Evolutionary conservation across 2,329 filamentous ascomycete species (phyloP).

Genomic region (Ophiostoma australiae): DNA sequence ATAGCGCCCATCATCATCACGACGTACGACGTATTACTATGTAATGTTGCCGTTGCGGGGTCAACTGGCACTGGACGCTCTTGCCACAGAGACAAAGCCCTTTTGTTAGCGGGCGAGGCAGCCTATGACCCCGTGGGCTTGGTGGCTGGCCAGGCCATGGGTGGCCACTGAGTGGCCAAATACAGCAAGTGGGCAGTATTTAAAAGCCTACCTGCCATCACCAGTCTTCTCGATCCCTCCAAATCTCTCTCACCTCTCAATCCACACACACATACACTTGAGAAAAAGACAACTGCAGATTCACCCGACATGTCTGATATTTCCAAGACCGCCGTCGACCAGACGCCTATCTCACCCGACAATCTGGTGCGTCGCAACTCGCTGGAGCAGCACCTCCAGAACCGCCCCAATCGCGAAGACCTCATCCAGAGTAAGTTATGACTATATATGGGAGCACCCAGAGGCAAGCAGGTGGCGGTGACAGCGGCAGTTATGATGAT

Average conservation of each 20-base stretch:
- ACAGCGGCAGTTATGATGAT: neutral
- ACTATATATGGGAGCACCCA: conserved; percentile 23
- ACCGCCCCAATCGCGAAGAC: conserved; percentile 69
- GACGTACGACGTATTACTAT: neutral
- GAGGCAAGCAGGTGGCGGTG: neutral
- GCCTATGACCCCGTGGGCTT: neutral
- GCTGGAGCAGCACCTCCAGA: conserved; percentile 65
- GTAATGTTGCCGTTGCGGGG: conserved; percentile 23
- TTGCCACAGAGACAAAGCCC: conserved; percentile 19
- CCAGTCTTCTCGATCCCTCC: neutral
- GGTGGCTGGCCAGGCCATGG: neutral
- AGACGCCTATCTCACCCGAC: conserved; percentile 53
- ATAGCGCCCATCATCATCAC: neutral
- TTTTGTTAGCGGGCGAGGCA: conserved; percentile 1
- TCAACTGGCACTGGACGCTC: conserved; percentile 20
- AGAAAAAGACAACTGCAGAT: neutral
- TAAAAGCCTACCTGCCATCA: neutral
- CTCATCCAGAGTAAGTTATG: conserved; percentile 66
- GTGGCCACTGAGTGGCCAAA: conserved; percentile 15
- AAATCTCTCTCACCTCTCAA: neutral
- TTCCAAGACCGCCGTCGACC: conserved; percentile 40
- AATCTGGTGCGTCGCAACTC: conserved; percentile 57
- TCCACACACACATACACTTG: neutral
- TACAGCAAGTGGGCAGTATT: neutral
- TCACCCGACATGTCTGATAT: conserved; percentile 34